Conservation (phyloP, 2,329 filamentous ascomycete genomes). For the Saccharata proteae region DNA sequence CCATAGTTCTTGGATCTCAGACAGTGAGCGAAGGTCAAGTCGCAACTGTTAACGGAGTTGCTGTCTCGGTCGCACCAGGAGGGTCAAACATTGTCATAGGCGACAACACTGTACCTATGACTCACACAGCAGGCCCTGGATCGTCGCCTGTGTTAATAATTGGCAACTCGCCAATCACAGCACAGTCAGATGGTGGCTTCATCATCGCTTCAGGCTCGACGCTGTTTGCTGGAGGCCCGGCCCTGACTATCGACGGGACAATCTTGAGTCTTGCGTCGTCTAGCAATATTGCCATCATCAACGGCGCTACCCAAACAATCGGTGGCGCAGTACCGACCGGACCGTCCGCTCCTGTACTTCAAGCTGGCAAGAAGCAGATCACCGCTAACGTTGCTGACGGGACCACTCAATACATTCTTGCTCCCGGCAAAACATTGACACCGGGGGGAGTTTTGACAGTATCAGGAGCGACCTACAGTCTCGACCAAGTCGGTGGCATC, state of each 20-base stretch:
- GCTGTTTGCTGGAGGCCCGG: conserved; percentile 17
- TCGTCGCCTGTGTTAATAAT: conserved; percentile 17
- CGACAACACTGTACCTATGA: too few species aligned
- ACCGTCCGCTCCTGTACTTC: too few species aligned
- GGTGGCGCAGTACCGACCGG: conserved; percentile 9
- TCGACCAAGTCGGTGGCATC: too few species aligned
- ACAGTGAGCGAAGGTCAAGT: too few species aligned
- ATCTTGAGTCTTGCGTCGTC: conserved; percentile 11
- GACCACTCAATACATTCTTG: too few species aligned
- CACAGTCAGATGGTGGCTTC: conserved; percentile 2
- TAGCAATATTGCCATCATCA: conserved; percentile 3
- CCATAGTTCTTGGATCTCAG: too few species aligned
- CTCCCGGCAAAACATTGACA: conserved; percentile 13
- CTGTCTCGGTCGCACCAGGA: too few species aligned
- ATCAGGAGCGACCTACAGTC: conserved; percentile 17
- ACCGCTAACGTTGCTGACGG: too few species aligned
- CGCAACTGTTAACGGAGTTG: too few species aligned
- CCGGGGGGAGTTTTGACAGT: conserved; percentile 16
- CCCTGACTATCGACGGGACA: conserved; percentile 10
- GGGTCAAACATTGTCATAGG: too few species aligned
- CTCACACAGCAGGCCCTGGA: too few species aligned
- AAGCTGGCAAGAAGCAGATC: too few species aligned
- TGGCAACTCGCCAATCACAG: conserved; percentile 13
- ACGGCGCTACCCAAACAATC: conserved; percentile 6
- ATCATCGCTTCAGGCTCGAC: conserved; percentile 10